phyloP scores from a whole-genome alignment of 495 filamentous ascomycete genomes.

The Aspergillus kassunensis region DNA sequence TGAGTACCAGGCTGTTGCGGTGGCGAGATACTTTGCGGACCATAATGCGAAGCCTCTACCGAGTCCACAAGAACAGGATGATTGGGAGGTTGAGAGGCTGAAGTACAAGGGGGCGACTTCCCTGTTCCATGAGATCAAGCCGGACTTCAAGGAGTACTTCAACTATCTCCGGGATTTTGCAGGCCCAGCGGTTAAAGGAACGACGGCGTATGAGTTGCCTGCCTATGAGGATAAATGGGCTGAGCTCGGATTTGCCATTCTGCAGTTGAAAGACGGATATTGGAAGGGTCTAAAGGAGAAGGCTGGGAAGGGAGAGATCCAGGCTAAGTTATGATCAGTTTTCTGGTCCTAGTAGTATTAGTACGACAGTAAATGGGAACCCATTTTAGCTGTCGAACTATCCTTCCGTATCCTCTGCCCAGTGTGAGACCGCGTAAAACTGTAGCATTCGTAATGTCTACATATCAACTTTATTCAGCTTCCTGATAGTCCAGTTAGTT shows the following conservation, averaged over 20 bases:
- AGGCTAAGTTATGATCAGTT: not conserved
- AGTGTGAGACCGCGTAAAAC: too few species aligned
- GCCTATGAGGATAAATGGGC: constrained; percentile 37
- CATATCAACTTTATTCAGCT: too few species aligned
- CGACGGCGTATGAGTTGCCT: constrained; percentile 31
- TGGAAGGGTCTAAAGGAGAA: constrained; percentile 14
- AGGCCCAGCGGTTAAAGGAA: constrained; percentile 34
- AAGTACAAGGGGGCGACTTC: constrained; percentile 37
- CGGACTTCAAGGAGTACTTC: constrained; percentile 51
- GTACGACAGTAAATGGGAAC: too few species aligned
- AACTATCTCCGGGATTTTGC: constrained; percentile 36
- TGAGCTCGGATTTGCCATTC: constrained; percentile 23
- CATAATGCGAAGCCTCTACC: constrained; percentile 28
- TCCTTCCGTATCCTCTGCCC: too few species aligned
- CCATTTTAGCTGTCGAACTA: too few species aligned
- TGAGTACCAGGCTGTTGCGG: constrained; percentile 51
- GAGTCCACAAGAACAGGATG: constrained; percentile 30
- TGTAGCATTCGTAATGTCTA: too few species aligned
- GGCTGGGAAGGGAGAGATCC: not conserved
- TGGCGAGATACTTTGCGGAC: constrained; percentile 47
- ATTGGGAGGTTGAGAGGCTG: constrained; percentile 45
- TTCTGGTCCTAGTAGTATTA: too few species aligned
- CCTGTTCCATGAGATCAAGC: constrained; percentile 41
- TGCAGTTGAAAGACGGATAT: constrained; percentile 20
- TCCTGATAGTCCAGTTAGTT: too few species aligned